Conservation (phyloP, 2,329 filamentous ascomycete species). For the Colletotrichum sublineola region DNA sequence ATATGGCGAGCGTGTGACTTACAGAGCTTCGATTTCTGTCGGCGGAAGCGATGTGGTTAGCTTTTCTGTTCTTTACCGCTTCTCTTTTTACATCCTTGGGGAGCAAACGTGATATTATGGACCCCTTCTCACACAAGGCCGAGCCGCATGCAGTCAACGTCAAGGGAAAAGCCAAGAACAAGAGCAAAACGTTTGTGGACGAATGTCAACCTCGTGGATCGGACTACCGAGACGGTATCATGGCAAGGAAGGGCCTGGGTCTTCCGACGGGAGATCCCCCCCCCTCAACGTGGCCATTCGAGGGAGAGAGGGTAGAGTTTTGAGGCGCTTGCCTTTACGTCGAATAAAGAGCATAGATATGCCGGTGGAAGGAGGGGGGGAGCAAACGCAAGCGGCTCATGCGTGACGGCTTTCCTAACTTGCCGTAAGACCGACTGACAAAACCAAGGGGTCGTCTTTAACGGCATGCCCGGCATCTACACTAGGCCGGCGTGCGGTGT, state of each 20-base stretch:
- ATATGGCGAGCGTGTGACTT: neutral
- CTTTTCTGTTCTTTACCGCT: neutral
- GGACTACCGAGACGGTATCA: neutral
- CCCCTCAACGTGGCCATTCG: neutral
- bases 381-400: neutral
- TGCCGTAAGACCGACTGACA: neutral
- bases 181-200: neutral
- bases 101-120: neutral
- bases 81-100: no score
- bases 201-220: neutral
- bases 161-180: neutral
- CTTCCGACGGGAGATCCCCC: neutral
- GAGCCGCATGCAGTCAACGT: no score
- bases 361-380: no score
- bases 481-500: neutral
- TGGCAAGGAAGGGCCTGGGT: neutral
- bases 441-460: neutral
- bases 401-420: no score
- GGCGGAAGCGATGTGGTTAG: neutral
- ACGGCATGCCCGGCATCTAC: no score
- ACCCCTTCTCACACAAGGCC: no score
- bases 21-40: conserved; percentile 3
- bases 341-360: no score
- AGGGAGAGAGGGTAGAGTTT: neutral
- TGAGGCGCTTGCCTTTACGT: no score